Base-by-base conservation (phyloP, 148 eudicot species). In the Polygonum maritimum region DNA sequence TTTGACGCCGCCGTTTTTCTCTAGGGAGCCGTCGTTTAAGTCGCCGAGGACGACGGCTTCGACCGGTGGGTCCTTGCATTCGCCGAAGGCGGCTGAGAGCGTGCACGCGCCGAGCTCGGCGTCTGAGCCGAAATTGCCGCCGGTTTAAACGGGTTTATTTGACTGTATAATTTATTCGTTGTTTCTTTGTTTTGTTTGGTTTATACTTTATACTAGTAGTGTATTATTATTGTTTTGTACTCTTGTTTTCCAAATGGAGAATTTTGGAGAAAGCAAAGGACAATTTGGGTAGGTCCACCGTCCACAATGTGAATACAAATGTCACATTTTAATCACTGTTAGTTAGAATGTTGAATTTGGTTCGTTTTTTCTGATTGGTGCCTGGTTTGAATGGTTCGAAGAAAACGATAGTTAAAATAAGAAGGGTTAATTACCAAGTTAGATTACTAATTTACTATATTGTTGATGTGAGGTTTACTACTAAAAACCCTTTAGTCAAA, bases 1-100 rank as follows among this genome's bases (percentile, higher is more conserved):
- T 0, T 36, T 84, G 38, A 80, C 85, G 36, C 89, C 92, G 22
- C 86, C 92, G 8, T 87, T 89, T 39, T 81, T 87, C 41, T 76
- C 86, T 0, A 67, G 90, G 33, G 85, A 78, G 11, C 78, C 86
- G 16, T 88, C 92, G 12, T 19, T 79, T 1, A 80, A 62, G 62
- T 88, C 88, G 3, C 86, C 87, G 62, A 79, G 39, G 63, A 80
- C 77, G 75, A 74, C 67, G 73, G 71, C 57, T 18, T 80, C 76
- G 31, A 76, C 79, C 45, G 79, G 57, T 2, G 81, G 83, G 4
- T 76, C 88, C 0, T 6, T 81, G 48, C 73, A 52, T 10, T 67
- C 71, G 38, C 36, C 21, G 0, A 22, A 54, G 58, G 44, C 40
- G 67, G 76, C 26, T 36, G 76, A 74, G 16, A 74, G 76, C 38